Base-by-base conservation (phyloP, 2,329 filamentous ascomycete species). In the Dryadomyces quercus-mongolicae region DNA sequence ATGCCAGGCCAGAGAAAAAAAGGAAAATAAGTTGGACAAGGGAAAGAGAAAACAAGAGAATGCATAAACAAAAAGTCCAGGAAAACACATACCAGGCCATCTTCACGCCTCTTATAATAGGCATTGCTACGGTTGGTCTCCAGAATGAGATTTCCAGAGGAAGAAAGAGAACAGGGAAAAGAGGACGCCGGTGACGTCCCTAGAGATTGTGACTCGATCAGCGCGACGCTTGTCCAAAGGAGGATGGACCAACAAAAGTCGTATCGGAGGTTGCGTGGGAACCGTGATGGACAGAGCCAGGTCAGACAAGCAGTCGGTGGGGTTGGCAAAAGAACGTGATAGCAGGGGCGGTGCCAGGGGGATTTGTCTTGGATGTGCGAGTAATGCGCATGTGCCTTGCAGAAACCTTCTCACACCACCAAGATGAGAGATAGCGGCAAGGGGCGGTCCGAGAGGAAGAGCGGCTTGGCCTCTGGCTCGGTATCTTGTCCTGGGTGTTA, bases 21-120 rank as follows among this genome's bases (percentile, higher is more conserved):
- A 46, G 47, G 1, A 44, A 38, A 36, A 20, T 36, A 48, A 16
- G 10, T 56, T 57, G 42, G 7, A 44, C 31, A 55, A 36, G 42
- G 43, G 7, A 18, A 45, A 42, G n/a, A 20, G 52, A 51, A 51
- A 54, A 42, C 52, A 53, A 21, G 22, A 46, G n/a, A 31, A 20
- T 21, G 2, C 34, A 20, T 5, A 44, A 7, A 46, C 25, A 31
- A 8, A 31, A 31, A 40, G 13, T 38, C 12, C n/a, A n/a, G 8
- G 16, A 36, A 47, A 38, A 53, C 44, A 73, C 82, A 63, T 77
- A 87, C 84, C 84, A 87, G 65, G 84, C 84, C 76, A 87, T 85
- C 70, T 85, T 85, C 67, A 81, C 74, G 58, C 83, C 84, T 63
- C 86, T 80, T 60, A 87, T 82, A 50, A 83, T 73, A 64, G 81